Evolutionary conservation across 179 eudicot genomes (phyloP), one percentile per base, ranked within the genome.

Genomic region (Dionaea muscipula): DNA sequence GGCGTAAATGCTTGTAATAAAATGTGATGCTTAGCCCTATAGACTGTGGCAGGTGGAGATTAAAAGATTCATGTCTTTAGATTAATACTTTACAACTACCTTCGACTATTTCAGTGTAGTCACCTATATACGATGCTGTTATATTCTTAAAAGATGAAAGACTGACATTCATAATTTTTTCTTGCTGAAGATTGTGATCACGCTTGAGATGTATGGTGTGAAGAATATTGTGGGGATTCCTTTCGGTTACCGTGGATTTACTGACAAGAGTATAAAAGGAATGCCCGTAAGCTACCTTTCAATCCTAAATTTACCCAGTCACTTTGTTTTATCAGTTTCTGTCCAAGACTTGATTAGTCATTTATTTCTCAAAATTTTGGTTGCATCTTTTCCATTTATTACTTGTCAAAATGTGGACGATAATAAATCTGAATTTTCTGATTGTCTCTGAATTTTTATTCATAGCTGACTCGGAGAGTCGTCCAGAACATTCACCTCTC

Each of bases 181-280:
- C 43, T 66, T 43, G 20, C 52, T 72, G 72, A 81, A 90, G 98
- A 91, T 91, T 51, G 98, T 91, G 26, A 82, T 91, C 67, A 91
- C 98, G 14, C 98, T 91, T 66, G 98, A 91, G 59, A 87, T 91
- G 57, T 91, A 91, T 78, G 98, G 98, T 23, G 98, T 87, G 51
- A 87, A 81, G 65, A 82, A 84, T 64, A 91, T 91, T 61, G 75
- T 82, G 48, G 98, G 98, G 20, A 85, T 87, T 68, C 98, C 94
- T 51, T 91, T 84, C 66, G 98, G 98, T 54, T 91, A 87, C 62
- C 98, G 98, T 47, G 98, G 98, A 57, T 87, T 91, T 65, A 72
- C 81, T 25, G 86, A 77, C 57, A 62, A 75, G 68, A 84, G 69
- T 48, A 64, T 84, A 53, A 69, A 68, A 55, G 91, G 80, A 73